A percentile compares a stretch with the other conserved stretches of the same genome.
Evolutionary conservation across 331 rosid species (phyloP).

Genomic region (Pyracantha coccinea): DNA sequence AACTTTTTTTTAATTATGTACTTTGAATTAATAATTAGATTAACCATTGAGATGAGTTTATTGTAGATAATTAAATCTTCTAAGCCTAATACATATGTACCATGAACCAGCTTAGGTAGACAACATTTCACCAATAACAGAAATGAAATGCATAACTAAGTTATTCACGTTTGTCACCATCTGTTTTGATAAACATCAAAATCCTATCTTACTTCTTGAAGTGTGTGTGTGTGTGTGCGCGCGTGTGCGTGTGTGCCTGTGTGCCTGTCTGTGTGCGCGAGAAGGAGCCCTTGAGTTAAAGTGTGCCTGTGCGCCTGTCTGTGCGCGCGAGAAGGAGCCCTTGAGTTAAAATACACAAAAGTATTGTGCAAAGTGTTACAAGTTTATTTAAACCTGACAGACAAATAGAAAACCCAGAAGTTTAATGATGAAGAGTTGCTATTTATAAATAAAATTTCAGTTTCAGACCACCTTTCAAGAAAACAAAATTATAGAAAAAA

Average conservation of each 20-base stretch:
- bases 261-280: background rate
- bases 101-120: background rate
- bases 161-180: background rate
- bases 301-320: too few relatives aligned
- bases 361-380: background rate
- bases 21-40: background rate
- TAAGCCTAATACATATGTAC: background rate
- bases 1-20: background rate
- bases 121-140: background rate
- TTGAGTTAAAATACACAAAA: too few relatives aligned
- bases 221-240: background rate
- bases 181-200: background rate
- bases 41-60: background rate
- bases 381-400: background rate
- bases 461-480: background rate
- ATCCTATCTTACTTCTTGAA: background rate
- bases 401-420: background rate
- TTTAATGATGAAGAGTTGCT: background rate
- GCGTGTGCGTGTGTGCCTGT: too few relatives aligned
- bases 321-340: background rate
- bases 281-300: background rate
- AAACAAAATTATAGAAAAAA: background rate
- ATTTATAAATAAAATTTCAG: background rate
- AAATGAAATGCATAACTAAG: background rate
- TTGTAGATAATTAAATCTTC: background rate